Evolutionary conservation across 2,329 filamentous ascomycete genomes (phyloP), one percentile per base, ranked within the genome.

Genomic region (Ascomycota sp.): DNA sequence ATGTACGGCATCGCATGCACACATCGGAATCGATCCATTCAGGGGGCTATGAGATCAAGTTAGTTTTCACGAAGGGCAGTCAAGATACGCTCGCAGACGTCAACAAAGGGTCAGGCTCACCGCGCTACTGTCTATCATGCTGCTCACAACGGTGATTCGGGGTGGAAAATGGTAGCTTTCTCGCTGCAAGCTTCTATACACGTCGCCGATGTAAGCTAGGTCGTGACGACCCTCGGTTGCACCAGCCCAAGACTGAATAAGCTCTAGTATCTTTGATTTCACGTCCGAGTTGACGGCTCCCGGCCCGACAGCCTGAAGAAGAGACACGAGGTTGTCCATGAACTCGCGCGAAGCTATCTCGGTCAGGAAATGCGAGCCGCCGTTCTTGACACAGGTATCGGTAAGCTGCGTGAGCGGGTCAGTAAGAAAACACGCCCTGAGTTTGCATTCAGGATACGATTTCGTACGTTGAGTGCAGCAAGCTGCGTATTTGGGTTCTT

Each of bases 1-100:
- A 59, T 9, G 86, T 93, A 44, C 89, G 74, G 53, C 89, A 98
- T 50, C 89, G 77, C 83, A 98, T 93, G 53, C 89, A 98, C 26
- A 98, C 86, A 47, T 98, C 89, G 9, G 86, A 93, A 56, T 98
- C 89, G 33, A 76, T 74, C 89, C 89, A 98, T 56, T 98, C 89
- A 0, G 89, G 89, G 8, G 89, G 89, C 76, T 92, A 21, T 24
- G 6, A 29, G n/a, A 27, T n/a, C 27, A 9, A 25, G 30, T 26
- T 25, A 32, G 9, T 9, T 21, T 21, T 10, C 7, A 10, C n/a
- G 9, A 33, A 26, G n/a, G 28, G 28, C 6, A 13, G 3, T 21
- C 8, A 12, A 21, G 16, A 21, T 21, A 21, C 16, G 16, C 16
- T 21, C 3, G 16, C 16, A 21, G 16, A 5, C 16, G 16, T 21